Conservation (phyloP, 371 early-diverging fungal species). For the Blakeslea trispora region DNA sequence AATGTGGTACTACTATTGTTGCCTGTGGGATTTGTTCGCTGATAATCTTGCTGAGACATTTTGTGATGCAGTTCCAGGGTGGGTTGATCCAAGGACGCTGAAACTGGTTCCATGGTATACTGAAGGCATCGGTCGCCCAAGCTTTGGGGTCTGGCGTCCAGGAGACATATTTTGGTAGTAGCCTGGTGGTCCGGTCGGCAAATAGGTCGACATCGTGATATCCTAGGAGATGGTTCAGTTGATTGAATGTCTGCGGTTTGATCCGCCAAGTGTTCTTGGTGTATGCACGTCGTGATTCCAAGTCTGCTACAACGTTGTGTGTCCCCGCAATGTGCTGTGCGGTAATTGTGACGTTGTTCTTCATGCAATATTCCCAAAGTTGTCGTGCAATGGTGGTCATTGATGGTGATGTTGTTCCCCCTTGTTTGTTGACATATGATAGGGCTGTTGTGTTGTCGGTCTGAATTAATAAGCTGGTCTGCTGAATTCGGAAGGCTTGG, state of each 20-base stretch:
- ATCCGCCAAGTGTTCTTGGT: conserved; percentile 25
- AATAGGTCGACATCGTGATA: conserved; percentile 19
- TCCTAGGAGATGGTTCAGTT: conserved; percentile 6
- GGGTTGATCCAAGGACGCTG: too few relatives aligned
- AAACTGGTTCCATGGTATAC: conserved; percentile 15
- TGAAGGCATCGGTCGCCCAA: conserved; percentile 12
- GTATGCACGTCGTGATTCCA: conserved; percentile 16
- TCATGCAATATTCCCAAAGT: conserved; percentile 25
- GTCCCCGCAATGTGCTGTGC: conserved; percentile 27
- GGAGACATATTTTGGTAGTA: conserved; percentile 20
- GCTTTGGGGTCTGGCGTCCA: conserved; percentile 20
- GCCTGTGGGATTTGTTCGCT: too few relatives aligned
- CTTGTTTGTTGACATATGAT: conserved; percentile 34
- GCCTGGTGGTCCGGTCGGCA: conserved; percentile 14
- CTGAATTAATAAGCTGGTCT: conserved; percentile 20
- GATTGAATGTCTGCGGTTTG: conserved; percentile 1
- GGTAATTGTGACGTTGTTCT: conserved; percentile 11
- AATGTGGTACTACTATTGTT: too few relatives aligned
- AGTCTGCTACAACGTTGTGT: conserved; percentile 16
- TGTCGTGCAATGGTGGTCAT: too few relatives aligned
- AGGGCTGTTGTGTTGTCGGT: conserved; percentile 33
- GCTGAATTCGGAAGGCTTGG: conserved; percentile 1
- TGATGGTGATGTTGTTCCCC: conserved; percentile 28
- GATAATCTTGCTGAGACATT: too few relatives aligned
- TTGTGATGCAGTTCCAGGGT: too few relatives aligned